Evolutionary conservation across 2,329 filamentous ascomycete genomes (phyloP).

Genomic region (Botrytis pseudocinerea): DNA sequence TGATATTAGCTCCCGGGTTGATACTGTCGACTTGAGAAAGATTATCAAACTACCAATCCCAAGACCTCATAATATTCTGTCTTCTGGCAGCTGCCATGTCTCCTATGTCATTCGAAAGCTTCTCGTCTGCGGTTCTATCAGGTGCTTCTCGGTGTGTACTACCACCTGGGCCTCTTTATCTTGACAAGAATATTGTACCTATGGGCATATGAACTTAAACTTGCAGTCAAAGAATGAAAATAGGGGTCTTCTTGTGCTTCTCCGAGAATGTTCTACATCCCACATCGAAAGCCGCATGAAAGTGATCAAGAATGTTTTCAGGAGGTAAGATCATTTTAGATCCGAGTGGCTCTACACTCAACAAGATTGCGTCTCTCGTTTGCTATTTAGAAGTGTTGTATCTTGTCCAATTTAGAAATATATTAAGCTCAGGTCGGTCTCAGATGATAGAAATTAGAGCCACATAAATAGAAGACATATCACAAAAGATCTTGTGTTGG

Average conservation of each 20-base stretch:
- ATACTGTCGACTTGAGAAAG: not conserved
- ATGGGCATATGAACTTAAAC: not conserved
- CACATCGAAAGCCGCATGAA: not conserved
- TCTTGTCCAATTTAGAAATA: not conserved
- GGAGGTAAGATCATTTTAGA: not conserved
- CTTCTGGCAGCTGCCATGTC: not conserved
- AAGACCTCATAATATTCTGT: not conserved
- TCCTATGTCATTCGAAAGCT: not conserved
- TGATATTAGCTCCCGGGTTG: not conserved
- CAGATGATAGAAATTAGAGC: not conserved
- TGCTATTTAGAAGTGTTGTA: not conserved
- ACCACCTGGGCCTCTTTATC: not conserved
- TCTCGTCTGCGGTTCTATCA: no score
- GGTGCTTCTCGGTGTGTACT: not conserved
- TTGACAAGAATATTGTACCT: not conserved
- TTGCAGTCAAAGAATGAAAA: not conserved
- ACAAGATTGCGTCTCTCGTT: not conserved
- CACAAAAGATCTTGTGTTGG: not conserved
- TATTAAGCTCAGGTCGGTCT: not conserved
- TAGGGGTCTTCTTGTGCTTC: not conserved
- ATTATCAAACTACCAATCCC: not conserved
- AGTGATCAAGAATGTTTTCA: not conserved
- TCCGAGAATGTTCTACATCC: no score
- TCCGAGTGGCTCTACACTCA: not conserved
- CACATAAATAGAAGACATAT: not conserved